Evolutionary conservation across 2,329 filamentous ascomycete species (phyloP).

Genomic region (Fusarium albidum): DNA sequence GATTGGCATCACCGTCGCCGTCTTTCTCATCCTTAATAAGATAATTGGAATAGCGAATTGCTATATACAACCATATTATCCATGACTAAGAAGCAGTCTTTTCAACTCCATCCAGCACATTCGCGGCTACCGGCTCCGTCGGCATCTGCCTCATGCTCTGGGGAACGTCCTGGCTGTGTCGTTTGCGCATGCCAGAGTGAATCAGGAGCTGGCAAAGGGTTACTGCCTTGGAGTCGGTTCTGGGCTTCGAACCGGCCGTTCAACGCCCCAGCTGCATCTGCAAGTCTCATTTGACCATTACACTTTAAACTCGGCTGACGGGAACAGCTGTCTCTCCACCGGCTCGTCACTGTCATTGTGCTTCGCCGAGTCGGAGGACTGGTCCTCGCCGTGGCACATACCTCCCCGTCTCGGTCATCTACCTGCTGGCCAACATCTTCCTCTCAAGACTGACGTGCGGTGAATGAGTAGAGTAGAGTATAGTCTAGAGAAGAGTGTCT

Average conservation of each 20-base stretch:
- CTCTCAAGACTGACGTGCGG: too few relatives aligned
- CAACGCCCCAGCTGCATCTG: slow-evolving; percentile 67
- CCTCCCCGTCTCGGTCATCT: slow-evolving; percentile 57
- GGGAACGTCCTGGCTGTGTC: slow-evolving; percentile 70
- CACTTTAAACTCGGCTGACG: slow-evolving; percentile 9
- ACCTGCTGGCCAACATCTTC: slow-evolving; percentile 60
- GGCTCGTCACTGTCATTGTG: slow-evolving; percentile 70
- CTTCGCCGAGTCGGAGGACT: slow-evolving; percentile 67
- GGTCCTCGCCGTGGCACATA: slow-evolving; percentile 62
- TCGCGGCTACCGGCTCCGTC: slow-evolving; percentile 60
- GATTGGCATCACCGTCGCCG: slow-evolving; percentile 60
- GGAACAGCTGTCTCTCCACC: slow-evolving; percentile 66
- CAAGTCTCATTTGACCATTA: slow-evolving; percentile 39
- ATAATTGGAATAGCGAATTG: slow-evolving; percentile 70
- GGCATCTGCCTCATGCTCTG: slow-evolving; percentile 47
- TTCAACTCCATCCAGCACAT: slow-evolving; percentile 62
- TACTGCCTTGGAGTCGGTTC: slow-evolving; percentile 71
- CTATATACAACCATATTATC: too few relatives aligned
- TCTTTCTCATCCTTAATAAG: slow-evolving; percentile 65
- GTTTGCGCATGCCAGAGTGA: slow-evolving; percentile 66
- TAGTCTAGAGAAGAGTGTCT: too few relatives aligned
- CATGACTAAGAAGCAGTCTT: slow-evolving; percentile 51
- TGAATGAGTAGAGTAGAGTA: too few relatives aligned
- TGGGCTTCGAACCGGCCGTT: slow-evolving; percentile 76
- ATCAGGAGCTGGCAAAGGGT: slow-evolving; percentile 74